A percentile compares a stretch with the other conserved stretches of the same genome.
Conservation (phyloP, 208 protist species). For the Wallacemonas rigidus region DNA sequence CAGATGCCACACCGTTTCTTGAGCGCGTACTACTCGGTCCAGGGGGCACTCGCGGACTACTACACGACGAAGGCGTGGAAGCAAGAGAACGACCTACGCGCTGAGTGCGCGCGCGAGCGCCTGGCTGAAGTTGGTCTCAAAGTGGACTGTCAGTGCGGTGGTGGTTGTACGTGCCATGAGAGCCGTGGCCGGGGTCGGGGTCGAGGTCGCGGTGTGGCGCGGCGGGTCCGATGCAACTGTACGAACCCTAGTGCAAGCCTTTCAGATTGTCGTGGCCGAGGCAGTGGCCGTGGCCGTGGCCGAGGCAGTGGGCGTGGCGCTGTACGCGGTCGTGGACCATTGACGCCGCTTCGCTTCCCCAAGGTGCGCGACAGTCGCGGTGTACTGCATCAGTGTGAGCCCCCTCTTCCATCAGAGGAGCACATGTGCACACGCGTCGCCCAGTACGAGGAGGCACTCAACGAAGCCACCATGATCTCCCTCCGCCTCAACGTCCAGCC, state of each 20-base stretch:
- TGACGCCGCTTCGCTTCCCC: background rate
- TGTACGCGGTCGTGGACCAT: slow-evolving; percentile 2
- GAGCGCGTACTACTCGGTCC: slow-evolving; percentile 89
- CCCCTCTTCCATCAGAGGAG: background rate
- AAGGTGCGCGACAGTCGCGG: background rate
- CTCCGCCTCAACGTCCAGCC: slow-evolving; percentile 89
- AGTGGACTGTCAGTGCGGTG: no score
- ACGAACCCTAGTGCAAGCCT: background rate
- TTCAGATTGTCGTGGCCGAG: slow-evolving; percentile 14
- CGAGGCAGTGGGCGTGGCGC: background rate
- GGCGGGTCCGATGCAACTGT: no score
- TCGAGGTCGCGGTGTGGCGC: no score
- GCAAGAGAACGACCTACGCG: background rate
- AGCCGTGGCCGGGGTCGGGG: no score
- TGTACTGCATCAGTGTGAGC: background rate
- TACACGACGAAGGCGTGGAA: background rate
- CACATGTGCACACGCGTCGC: slow-evolving; percentile 28
- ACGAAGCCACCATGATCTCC: slow-evolving; percentile 76
- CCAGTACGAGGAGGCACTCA: slow-evolving; percentile 67
- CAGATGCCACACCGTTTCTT: slow-evolving; percentile 95
- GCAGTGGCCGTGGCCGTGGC: background rate
- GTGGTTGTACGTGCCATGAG: no score
- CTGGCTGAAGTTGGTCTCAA: no score
- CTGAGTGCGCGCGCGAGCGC: slow-evolving; percentile 2
- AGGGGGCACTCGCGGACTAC: slow-evolving; percentile 27